Evolutionary conservation across 495 filamentous ascomycete genomes (phyloP).

Genomic region (Neurospora sp.): DNA sequence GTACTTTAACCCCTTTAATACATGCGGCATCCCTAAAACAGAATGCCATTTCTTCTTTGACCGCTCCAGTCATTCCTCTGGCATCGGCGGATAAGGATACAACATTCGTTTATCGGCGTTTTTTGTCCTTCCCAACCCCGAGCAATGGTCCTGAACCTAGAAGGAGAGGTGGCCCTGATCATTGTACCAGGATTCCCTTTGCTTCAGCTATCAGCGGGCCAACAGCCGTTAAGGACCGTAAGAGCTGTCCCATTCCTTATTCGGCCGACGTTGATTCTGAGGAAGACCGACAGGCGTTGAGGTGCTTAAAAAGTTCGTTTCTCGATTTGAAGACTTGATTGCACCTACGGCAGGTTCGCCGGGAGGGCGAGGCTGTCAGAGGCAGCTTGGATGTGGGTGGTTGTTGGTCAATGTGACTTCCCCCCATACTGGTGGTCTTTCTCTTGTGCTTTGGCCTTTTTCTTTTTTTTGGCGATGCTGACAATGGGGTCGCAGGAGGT

Average conservation of each 20-base stretch:
- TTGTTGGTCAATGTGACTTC: neutral
- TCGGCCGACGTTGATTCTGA: neutral
- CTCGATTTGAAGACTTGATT: neutral
- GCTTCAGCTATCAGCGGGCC: neutral
- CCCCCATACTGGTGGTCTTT: neutral
- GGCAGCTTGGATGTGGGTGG: neutral
- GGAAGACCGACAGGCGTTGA: neutral
- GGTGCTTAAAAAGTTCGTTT: neutral
- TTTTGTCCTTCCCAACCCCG: too few species aligned
- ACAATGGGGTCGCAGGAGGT: neutral
- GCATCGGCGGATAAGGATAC: neutral
- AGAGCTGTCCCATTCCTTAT: neutral
- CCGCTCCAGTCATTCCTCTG: neutral
- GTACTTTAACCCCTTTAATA: neutral
- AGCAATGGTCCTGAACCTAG: neutral
- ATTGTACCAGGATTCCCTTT: neutral
- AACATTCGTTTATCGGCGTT: too few species aligned
- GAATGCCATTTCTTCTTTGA: neutral
- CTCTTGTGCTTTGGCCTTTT: neutral
- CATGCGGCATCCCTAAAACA: neutral
- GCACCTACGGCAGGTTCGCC: neutral
- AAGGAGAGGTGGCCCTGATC: too few species aligned
- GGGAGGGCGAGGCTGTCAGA: neutral
- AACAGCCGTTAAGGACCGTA: neutral
- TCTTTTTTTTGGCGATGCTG: neutral